Conservation (phyloP, 106 monocot species). For the Posidonia australis region DNA sequence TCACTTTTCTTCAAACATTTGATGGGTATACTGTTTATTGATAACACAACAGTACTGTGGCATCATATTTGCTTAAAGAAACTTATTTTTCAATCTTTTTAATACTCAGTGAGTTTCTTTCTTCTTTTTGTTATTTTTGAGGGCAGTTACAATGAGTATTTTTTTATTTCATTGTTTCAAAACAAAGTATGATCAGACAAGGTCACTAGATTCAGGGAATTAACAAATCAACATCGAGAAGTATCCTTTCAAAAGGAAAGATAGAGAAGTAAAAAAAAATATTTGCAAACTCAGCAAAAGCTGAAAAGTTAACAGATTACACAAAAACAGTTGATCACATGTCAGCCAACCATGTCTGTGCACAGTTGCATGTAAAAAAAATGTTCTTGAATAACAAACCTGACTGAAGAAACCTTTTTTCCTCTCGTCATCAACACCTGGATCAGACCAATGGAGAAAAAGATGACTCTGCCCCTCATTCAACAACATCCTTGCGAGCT, state of each 20-base stretch:
- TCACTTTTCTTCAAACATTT: no score
- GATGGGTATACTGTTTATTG: no score
- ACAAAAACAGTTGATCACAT: not conserved
- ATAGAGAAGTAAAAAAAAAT: not conserved
- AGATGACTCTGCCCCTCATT: conserved; percentile 68
- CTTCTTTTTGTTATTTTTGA: no score
- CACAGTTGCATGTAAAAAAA: not conserved
- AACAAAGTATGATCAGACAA: no score
- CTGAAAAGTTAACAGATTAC: not conserved
- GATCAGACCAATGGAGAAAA: conserved; percentile 74
- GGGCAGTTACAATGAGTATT: no score
- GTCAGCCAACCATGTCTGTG: not conserved
- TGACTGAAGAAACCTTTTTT: conserved; percentile 67
- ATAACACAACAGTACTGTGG: no score
- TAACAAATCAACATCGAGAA: no score
- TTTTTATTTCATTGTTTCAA: no score
- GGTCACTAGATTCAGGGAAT: no score
- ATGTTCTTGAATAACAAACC: conserved; percentile 21
- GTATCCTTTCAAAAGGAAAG: not conserved
- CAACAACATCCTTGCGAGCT: conserved; percentile 65
- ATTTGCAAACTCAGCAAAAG: not conserved
- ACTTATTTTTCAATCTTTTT: no score
- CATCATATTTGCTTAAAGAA: no score
- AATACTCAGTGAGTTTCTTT: no score
- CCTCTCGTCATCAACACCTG: conserved; percentile 58